Conservation (phyloP, 805 yeast species). For the Crinitomyces ghanaensis region DNA sequence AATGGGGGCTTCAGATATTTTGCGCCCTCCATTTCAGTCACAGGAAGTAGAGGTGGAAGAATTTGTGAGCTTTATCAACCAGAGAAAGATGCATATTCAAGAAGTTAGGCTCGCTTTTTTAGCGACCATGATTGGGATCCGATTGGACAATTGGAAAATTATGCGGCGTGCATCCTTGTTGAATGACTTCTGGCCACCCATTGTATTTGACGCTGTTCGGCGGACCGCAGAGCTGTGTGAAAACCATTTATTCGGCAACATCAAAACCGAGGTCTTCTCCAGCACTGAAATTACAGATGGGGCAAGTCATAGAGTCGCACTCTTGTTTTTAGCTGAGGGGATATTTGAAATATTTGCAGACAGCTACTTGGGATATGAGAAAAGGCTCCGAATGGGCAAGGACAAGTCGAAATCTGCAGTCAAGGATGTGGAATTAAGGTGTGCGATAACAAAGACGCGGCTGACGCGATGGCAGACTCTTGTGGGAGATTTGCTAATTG, state of each 20-base stretch:
- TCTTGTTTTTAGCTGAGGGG: conserved; percentile 10
- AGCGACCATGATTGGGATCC: conserved; percentile 8
- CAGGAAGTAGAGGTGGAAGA: conserved; percentile 10
- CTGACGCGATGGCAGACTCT: conserved; percentile 14
- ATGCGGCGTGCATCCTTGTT: conserved; percentile 25
- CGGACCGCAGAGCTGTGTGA: conserved; percentile 21
- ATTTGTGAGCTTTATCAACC: conserved; percentile 23
- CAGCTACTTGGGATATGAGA: conserved; percentile 8
- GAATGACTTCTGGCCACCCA: conserved; percentile 31
- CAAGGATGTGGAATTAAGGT: conserved; percentile 9
- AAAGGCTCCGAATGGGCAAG: conserved; percentile 5
- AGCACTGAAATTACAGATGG: too few species aligned
- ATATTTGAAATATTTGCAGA: conserved; percentile 18
- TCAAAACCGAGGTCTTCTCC: neutral
- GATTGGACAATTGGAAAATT: conserved; percentile 1
- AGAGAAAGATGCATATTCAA: conserved; percentile 26
- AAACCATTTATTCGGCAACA: conserved; percentile 10
- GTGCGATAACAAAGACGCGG: conserved; percentile 2
- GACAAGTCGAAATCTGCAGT: conserved; percentile 6
- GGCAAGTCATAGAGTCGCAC: too few species aligned
- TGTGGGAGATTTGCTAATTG: conserved; percentile 10
- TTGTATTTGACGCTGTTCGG: conserved; percentile 27
- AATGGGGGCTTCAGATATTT: conserved; percentile 13
- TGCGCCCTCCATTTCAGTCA: conserved; percentile 8
- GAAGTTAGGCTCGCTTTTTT: conserved; percentile 29